A percentile compares a stretch with the other conserved stretches of the same genome.
phyloP scores from a whole-genome alignment of 306 rosid species.

The Medicago truncatula region DNA sequence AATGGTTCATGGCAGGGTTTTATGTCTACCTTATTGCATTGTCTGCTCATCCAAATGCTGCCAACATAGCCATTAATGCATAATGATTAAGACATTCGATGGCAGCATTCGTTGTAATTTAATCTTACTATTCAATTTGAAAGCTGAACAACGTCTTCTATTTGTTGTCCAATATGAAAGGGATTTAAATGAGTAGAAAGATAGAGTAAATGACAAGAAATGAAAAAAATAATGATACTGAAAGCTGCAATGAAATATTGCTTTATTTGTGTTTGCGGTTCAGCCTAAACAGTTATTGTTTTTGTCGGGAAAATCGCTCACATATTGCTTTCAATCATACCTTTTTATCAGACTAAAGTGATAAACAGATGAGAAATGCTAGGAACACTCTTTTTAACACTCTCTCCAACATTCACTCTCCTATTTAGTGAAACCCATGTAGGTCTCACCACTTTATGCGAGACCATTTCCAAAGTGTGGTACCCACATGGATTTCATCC shows the following conservation, averaged over 20 bases:
- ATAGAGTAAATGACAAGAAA: neutral
- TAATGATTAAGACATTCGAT: constrained; percentile 15
- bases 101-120: constrained; percentile 6
- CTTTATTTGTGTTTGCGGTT: constrained; percentile 32
- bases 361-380: too few relatives aligned
- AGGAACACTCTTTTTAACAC: too few relatives aligned
- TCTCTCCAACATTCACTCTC: too few relatives aligned
- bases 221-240: constrained; percentile 17
- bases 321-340: constrained; percentile 13
- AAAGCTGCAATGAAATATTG: constrained; percentile 17
- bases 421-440: too few relatives aligned
- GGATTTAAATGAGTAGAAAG: constrained; percentile 1
- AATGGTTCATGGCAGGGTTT: constrained; percentile 28
- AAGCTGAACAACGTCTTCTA: constrained; percentile 16
- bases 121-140: constrained; percentile 16
- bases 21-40: neutral
- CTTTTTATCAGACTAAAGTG: constrained; percentile 10
- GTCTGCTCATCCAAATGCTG: constrained; percentile 26
- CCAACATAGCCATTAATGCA: neutral
- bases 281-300: constrained; percentile 7
- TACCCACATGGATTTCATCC: too few relatives aligned
- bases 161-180: constrained; percentile 13
- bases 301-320: constrained; percentile 3
- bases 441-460: too few relatives aligned
- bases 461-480: too few relatives aligned